Evolutionary conservation across 2,329 filamentous ascomycete species (phyloP).

Genomic region (Microsporum audouinii): DNA sequence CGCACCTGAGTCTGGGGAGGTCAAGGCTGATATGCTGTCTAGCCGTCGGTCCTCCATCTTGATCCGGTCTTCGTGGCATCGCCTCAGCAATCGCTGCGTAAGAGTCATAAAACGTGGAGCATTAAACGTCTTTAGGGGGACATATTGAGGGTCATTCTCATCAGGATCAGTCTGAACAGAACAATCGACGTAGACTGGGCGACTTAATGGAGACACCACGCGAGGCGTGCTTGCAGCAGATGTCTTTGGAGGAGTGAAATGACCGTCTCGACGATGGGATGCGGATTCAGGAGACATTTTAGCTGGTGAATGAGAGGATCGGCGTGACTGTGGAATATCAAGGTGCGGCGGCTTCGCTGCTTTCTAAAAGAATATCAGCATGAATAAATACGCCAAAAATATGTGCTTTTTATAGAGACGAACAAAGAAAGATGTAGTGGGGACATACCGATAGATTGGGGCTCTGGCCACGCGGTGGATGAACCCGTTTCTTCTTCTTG

Average conservation of each 20-base stretch:
- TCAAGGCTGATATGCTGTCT: neutral
- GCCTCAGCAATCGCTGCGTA: constrained; percentile 33
- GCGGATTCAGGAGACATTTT: constrained; percentile 21
- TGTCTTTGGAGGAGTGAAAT: constrained; percentile 21
- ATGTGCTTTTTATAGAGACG: neutral
- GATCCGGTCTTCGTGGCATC: constrained; percentile 32
- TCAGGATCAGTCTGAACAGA: constrained; percentile 36
- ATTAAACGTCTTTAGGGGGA: constrained; percentile 17
- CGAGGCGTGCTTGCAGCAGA: constrained; percentile 23
- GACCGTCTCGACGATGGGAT: constrained; percentile 16
- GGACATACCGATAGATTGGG: constrained; percentile 1
- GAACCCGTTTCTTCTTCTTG: constrained; percentile 47
- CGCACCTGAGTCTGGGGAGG: neutral
- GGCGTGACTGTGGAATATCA: constrained; percentile 19
- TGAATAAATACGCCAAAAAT: too few species aligned
- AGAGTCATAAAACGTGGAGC: constrained; percentile 23
- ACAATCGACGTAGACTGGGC: constrained; percentile 31
- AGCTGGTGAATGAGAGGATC: constrained; percentile 28
- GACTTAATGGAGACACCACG: constrained; percentile 17
- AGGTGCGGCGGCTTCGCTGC: constrained; percentile 14
- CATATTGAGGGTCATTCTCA: constrained; percentile 22
- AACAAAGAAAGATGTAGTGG: neutral
- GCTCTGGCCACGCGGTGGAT: constrained; percentile 5
- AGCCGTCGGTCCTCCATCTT: constrained; percentile 21
- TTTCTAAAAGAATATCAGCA: neutral